These are phyloP conservation scores for Colletotrichum godetiae DNA, from an alignment of 2,329 filamentous ascomycete species.

Conservation along the genomic window DNA sequence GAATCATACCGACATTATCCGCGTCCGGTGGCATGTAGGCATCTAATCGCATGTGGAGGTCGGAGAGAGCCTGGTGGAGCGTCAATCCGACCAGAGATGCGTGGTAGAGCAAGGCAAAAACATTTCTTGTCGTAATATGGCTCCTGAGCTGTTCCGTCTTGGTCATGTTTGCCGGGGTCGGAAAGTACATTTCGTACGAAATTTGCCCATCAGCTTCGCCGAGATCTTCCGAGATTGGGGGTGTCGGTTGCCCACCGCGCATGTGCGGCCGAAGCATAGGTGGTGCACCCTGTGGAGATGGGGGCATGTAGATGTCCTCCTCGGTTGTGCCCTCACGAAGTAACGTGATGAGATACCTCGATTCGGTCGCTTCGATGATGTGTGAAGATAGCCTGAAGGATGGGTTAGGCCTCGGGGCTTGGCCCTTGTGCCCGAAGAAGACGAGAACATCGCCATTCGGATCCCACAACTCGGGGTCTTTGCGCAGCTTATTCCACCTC, in stretches of 20 bases:
- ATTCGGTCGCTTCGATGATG: conserved; percentile 68
- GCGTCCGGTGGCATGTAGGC: conserved; percentile 66
- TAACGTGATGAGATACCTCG: conserved; percentile 62
- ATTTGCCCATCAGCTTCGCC: conserved; percentile 64
- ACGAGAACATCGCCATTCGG: conserved; percentile 70
- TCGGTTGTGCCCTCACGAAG: conserved; percentile 65
- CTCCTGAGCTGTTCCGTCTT: conserved; percentile 63
- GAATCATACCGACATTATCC: conserved; percentile 69
- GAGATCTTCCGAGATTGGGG: conserved; percentile 58
- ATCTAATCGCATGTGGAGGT: conserved; percentile 71
- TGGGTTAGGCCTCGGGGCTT: conserved; percentile 57
- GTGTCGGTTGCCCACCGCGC: conserved; percentile 51
- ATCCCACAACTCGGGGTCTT: conserved; percentile 72
- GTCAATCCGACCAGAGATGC: conserved; percentile 74
- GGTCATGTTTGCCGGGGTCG: conserved; percentile 62
- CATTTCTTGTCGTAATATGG: conserved; percentile 75
- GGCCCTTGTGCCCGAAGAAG: conserved; percentile 61
- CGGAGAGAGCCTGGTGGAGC: conserved; percentile 70
- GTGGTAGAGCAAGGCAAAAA: conserved; percentile 73
- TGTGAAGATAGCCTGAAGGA: conserved; percentile 70
- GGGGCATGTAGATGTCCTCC: conserved; percentile 56
- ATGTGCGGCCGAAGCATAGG: conserved; percentile 50
- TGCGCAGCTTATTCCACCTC: conserved; percentile 67
- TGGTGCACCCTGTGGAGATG: conserved; percentile 55
- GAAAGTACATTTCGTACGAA: conserved; percentile 73